Conservation (phyloP, 2,329 filamentous ascomycete genomes). For the Xylaria sp. region DNA sequence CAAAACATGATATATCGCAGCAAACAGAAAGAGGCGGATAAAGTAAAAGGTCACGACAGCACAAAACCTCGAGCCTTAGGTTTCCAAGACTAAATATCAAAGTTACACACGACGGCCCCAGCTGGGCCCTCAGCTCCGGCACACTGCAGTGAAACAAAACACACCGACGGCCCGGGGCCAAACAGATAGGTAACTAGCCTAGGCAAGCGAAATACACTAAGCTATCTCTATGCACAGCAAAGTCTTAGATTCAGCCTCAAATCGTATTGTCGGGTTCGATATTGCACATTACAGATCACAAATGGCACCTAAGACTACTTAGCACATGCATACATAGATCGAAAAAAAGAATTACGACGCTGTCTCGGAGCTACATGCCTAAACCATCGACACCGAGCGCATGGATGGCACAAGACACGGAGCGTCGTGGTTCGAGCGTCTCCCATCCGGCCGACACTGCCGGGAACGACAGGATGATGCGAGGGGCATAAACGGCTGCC, state of each 20-base stretch:
- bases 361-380: constrained; percentile 20
- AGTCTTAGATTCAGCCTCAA: too few species aligned
- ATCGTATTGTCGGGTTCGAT: too few species aligned
- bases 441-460: not conserved
- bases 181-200: not conserved
- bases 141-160: constrained; percentile 19
- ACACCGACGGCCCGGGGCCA: not conserved
- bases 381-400: constrained; percentile 21
- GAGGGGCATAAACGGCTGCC: not conserved
- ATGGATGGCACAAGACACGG: constrained; percentile 15
- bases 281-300: too few species aligned
- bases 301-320: too few species aligned
- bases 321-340: too few species aligned
- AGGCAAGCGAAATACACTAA: not conserved
- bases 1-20: not conserved
- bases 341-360: not conserved
- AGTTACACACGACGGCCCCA: constrained; percentile 11
- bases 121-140: constrained; percentile 7
- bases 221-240: not conserved
- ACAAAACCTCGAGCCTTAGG: not conserved
- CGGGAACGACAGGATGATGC: not conserved
- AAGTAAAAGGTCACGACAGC: not conserved
- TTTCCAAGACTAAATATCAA: not conserved
- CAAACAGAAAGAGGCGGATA: not conserved
- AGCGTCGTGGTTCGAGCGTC: constrained; percentile 10